Evolutionary conservation across 306 rosid species (phyloP).

Genomic region (Lathyrus oleraceus): DNA sequence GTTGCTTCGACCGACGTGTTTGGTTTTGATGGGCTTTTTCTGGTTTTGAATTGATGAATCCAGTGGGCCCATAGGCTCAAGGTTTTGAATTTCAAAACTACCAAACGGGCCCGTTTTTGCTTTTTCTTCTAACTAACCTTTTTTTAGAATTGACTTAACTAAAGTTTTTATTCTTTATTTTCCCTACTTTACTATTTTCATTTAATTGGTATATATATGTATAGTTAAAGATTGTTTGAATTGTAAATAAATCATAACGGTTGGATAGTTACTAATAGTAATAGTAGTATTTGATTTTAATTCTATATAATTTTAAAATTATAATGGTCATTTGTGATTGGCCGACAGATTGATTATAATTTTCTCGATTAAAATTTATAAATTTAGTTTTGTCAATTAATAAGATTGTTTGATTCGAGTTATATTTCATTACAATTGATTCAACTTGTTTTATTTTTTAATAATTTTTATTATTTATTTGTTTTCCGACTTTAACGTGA

Average conservation of each 20-base stretch:
- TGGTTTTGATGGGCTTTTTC: constrained; percentile 28
- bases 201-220: too few relatives aligned
- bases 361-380: background rate
- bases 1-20: background rate
- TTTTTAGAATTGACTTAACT: background rate
- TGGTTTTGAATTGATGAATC: constrained; percentile 9
- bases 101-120: constrained; percentile 19
- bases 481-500: fast-evolving
- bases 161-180: background rate
- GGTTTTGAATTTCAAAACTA: constrained; percentile 7
- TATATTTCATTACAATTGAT: too few relatives aligned
- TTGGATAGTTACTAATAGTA: too few relatives aligned
- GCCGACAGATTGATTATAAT: too few relatives aligned
- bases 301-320: too few relatives aligned
- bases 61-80: constrained; percentile 30
- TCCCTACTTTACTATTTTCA: background rate
- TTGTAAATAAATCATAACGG: too few relatives aligned
- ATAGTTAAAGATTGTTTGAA: too few relatives aligned
- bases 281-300: too few relatives aligned
- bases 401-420: too few relatives aligned
- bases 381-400: too few relatives aligned
- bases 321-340: background rate
- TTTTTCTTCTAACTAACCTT: background rate
- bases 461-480: too few relatives aligned
- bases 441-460: too few relatives aligned